phyloP scores from a whole-genome alignment of 495 filamentous ascomycete genomes.

The Zalerion maritima region DNA sequence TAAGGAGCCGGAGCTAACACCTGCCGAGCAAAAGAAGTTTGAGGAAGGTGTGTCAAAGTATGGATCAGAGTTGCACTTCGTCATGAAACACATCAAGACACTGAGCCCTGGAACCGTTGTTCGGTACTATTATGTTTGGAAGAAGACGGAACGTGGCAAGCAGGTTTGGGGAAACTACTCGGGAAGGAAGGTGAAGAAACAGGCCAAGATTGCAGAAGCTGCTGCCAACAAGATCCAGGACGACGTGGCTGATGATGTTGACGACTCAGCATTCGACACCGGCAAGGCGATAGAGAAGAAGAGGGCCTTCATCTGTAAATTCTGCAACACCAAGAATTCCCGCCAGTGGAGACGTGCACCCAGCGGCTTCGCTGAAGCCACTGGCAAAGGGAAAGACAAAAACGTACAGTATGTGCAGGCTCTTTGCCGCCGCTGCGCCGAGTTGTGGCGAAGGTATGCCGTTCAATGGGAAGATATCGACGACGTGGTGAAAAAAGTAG shows the following conservation, averaged over 20 bases:
- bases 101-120: conserved; percentile 65
- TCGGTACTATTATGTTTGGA: conserved; percentile 95
- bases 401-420: conserved; percentile 61
- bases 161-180: conserved; percentile 83
- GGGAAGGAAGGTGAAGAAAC: conserved; percentile 76
- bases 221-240: conserved; percentile 64
- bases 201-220: conserved; percentile 50
- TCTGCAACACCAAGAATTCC: conserved; percentile 64
- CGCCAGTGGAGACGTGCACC: conserved; percentile 90
- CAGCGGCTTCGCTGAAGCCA: conserved; percentile 53
- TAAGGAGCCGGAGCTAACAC: conserved; percentile 67
- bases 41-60: conserved; percentile 84
- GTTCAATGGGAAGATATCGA: conserved; percentile 95
- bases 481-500: conserved; percentile 80
- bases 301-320: conserved; percentile 85
- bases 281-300: conserved; percentile 69
- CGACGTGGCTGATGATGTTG: conserved; percentile 81
- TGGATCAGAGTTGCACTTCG: conserved; percentile 74
- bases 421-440: conserved; percentile 77
- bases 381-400: conserved; percentile 58
- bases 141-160: conserved; percentile 75
- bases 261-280: conserved; percentile 93
- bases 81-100: conserved; percentile 76
- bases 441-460: conserved; percentile 85
- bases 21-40: conserved; percentile 73